Evolutionary conservation across 2,329 filamentous ascomycete genomes (phyloP).

Genomic region (Fusarium luffae): DNA sequence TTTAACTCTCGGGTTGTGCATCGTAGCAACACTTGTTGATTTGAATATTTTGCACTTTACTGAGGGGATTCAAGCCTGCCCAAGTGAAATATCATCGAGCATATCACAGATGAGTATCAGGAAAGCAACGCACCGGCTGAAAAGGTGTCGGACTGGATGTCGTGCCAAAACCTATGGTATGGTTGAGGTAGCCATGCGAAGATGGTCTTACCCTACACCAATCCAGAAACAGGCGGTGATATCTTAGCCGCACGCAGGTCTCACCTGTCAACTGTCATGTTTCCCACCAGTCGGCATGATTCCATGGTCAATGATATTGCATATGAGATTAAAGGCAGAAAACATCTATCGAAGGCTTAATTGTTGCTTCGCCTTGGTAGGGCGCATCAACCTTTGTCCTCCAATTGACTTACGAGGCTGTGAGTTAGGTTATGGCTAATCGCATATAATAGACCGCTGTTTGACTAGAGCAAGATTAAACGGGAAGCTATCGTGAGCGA

Average conservation of each 20-base stretch:
- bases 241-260: neutral
- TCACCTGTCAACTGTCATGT: neutral
- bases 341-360: no score
- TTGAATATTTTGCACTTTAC: no score
- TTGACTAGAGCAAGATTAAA: neutral
- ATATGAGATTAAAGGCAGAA: no score
- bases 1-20: no score
- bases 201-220: neutral
- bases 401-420: neutral
- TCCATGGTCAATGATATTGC: neutral
- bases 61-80: no score
- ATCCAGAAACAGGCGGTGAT: no score
- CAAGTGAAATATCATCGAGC: rapidly evolving
- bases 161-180: no score
- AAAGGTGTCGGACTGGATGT: no score
- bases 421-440: neutral
- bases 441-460: neutral
- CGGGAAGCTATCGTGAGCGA: neutral
- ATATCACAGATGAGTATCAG: neutral
- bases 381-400: neutral
- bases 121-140: neutral
- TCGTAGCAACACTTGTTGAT: no score
- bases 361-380: neutral
- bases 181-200: no score
- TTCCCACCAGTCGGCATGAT: conserved; percentile 1